Evolutionary conservation across 371 early-diverging fungal genomes (phyloP), one percentile per base, ranked within the genome.

Genomic region (Funneliformis caledonium): DNA sequence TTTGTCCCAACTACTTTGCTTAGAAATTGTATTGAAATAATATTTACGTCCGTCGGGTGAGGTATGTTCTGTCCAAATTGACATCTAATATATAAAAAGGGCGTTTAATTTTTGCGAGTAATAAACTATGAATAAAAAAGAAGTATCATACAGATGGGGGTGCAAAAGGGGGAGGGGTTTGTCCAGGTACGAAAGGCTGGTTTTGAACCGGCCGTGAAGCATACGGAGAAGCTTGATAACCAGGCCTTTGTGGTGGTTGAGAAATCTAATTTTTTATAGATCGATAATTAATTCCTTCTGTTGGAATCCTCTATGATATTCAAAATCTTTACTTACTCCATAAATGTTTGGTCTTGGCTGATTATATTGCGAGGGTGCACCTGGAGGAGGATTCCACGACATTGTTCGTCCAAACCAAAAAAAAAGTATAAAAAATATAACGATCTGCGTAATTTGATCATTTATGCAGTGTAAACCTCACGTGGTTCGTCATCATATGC

Each of bases 1-100:
- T 84, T 97, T 97, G 81, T 97, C 96, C 98, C 98, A 98, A 7
- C 92, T 91, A 76, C 93, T 96, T 82, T 90, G 88, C 82, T 92
- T 91, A 19, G 97, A 96, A 14, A 85, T 82, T 37, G 88, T 87
- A 83, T 98, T 96, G 88, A 88, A 96, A 87, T 94, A 97, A 86
- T 97, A 97, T 42, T 87, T 88, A 69, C 93, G 89, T 19, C 96
- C 96, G 86, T 96, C 96, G 37, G 92, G 87, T 67, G 92, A 92
- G 31, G 88, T 89, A 83, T 93, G 92, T 80, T 93, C 93, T 19
- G 88, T 92, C 98, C 98, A 97, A 37, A 78, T 43, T 45, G 11
- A 22, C 42, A 47, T 47, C 70, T 70, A 47, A 47, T 43, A 42
- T 12, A 70, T 33, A 70, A 47, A 4, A 70, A 72, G 14, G 5